phyloP scores from a whole-genome alignment of 192 early-diverging fungal genomes.

The Umbelopsis ramanniana region DNA sequence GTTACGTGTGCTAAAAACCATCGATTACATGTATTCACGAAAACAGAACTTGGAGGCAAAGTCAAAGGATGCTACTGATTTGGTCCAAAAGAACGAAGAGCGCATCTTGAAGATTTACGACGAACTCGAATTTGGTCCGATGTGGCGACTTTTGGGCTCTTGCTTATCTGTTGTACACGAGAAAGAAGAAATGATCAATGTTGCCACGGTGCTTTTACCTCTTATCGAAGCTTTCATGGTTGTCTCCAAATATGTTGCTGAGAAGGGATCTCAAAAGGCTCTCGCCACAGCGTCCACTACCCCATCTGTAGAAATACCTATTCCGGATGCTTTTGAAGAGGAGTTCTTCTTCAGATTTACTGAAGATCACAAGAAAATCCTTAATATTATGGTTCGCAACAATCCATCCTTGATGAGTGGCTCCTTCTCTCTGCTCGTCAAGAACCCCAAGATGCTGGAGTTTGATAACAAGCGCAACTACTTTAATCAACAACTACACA shows the following conservation, averaged over 20 bases:
- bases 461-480: conserved; percentile 99
- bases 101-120: conserved; percentile 55
- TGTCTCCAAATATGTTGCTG: conserved; percentile 86
- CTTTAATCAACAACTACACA: conserved; percentile 94
- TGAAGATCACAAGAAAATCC: conserved; percentile 92
- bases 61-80: conserved; percentile 18
- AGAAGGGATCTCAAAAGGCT: conserved; percentile 32
- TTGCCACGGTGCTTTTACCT: conserved; percentile 91
- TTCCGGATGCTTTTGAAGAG: conserved; percentile 1
- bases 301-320: conserved; percentile 13
- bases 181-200: conserved; percentile 82
- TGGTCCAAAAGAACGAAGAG: conserved; percentile 48
- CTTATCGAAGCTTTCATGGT: conserved; percentile 98
- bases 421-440: conserved; percentile 95
- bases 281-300: not conserved
- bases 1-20: conserved; percentile 89
- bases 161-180: conserved; percentile 76
- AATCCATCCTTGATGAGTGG: conserved; percentile 95
- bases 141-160: conserved; percentile 82
- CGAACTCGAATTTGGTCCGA: conserved; percentile 55
- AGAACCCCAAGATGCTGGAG: conserved; percentile 96
- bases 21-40: conserved; percentile 84
- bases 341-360: conserved; percentile 90
- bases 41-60: conserved; percentile 24
- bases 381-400: conserved; percentile 98